Evolutionary conservation across 306 rosid species (phyloP), one percentile per base, ranked within the genome.

Genomic region (Calophaca sinica): DNA sequence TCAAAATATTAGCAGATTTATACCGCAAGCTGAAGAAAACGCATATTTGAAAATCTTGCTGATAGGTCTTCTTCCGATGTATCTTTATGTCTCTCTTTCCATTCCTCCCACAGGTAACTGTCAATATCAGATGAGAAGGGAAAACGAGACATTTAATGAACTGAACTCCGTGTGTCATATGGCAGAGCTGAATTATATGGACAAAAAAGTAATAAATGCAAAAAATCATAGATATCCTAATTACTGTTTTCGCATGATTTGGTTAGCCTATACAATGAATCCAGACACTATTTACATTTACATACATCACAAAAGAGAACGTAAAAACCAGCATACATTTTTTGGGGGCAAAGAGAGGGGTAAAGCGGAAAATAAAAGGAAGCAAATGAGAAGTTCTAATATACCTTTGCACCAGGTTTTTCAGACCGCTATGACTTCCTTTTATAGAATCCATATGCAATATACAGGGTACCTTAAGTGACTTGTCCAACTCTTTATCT

Each of bases 401-500:
- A 81, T 87, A 94, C 98, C 98, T 94, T 79, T 94, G 98, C 72
- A 94, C 74, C 70, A 91, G 94, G 81, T 84, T 88, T 88, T 94
- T 94, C 63, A 94, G 90, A 76, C 98, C 94, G 5, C 88, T 46
- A 31, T 94, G 98, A 82, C 75, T 94, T 83, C 98, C 98, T 79
- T 94, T 94, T 51, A 94, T 90, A 68, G 98, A 94, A 84, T 94
- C 98, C 98, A 94, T 89, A 82, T 91, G 98, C 86, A 94, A 84
- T 81, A 94, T 88, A 68, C 98, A 91, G 11, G 98, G 94, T 33
- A 87, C 87, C 78, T 88, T 91, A 57, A 31, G 78, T 49, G 88
- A 74, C 76, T 84, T 81, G 65, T 71, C 84, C 85, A 55, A 33
- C 51, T 87, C 80, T 70, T 81, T 86, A 79, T 82, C 98, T 94